Conservation (phyloP, 345 rosid genomes). For the Pistacia atlantica region DNA sequence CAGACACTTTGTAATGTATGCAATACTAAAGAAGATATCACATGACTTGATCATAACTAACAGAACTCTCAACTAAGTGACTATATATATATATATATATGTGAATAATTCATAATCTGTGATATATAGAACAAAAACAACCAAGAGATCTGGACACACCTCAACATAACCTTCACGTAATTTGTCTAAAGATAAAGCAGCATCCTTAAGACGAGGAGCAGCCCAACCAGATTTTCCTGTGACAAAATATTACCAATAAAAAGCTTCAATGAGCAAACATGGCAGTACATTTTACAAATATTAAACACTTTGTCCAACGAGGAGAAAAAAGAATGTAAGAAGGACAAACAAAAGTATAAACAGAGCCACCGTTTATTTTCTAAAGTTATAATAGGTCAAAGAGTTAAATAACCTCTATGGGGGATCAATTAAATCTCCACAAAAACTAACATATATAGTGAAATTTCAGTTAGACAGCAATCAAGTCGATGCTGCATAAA, state of each 20-base stretch:
- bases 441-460: neutral
- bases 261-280: neutral
- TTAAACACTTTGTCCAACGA: neutral
- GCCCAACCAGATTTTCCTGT: conserved; percentile 93
- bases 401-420: neutral
- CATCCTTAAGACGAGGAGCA: conserved; percentile 99
- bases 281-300: neutral
- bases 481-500: conserved; percentile 5
- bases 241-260: conserved; percentile 7
- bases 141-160: conserved; percentile 41
- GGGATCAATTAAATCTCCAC: neutral
- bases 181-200: conserved; percentile 77
- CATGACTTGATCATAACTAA: neutral
- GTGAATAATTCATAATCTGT: neutral
- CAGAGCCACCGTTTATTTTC: neutral
- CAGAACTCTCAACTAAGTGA: neutral
- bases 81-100: neutral
- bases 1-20: neutral
- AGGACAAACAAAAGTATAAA: neutral
- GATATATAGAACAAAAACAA: neutral
- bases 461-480: neutral
- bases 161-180: conserved; percentile 89
- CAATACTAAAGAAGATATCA: neutral
- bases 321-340: neutral
- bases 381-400: neutral